Conservation (phyloP, 768 basidiomycete species). For the Pisolithus albus region DNA sequence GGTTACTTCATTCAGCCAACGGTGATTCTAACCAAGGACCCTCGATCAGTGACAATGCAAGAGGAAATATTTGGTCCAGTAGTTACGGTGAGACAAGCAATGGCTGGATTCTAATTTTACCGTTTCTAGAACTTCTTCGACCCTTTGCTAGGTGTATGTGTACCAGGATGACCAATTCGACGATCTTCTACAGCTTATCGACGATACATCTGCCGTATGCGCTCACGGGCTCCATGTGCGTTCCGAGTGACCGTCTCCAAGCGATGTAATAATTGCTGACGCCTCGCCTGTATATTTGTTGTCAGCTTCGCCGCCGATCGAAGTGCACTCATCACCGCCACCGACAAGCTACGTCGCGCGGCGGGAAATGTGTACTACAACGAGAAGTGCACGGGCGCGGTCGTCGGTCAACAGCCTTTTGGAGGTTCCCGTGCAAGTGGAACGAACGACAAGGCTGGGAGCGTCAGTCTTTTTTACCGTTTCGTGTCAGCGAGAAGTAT, state of each 20-base stretch:
- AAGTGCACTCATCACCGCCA: constrained; percentile 68
- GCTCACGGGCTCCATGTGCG: constrained; percentile 90
- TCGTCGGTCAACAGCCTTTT: constrained; percentile 97
- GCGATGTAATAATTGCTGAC: constrained; percentile 9
- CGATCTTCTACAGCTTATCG: constrained; percentile 79
- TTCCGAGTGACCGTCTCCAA: constrained; percentile 8
- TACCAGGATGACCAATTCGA: constrained; percentile 86
- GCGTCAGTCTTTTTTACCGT: constrained; percentile 67
- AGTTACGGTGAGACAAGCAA: constrained; percentile 54
- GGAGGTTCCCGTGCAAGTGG: constrained; percentile 90
- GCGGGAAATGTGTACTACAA: constrained; percentile 98
- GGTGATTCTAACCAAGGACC: constrained; percentile 87
- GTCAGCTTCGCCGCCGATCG: constrained; percentile 79
- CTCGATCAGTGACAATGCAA: constrained; percentile 79
- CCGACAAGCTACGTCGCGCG: constrained; percentile 78
- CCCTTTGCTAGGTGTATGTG: constrained; percentile 60
- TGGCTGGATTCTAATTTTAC: background rate
- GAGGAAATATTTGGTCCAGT: constrained; percentile 99
- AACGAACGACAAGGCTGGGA: constrained; percentile 97
- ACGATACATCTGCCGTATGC: constrained; percentile 82
- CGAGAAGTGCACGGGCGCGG: constrained; percentile 97
- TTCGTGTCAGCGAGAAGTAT: constrained; percentile 87
- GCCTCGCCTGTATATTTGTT: background rate
- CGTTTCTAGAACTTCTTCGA: background rate
- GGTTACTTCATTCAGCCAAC: constrained; percentile 96